Evolutionary conservation across 192 early-diverging fungal species (phyloP).

Genomic region (Chytriomyces sp.): DNA sequence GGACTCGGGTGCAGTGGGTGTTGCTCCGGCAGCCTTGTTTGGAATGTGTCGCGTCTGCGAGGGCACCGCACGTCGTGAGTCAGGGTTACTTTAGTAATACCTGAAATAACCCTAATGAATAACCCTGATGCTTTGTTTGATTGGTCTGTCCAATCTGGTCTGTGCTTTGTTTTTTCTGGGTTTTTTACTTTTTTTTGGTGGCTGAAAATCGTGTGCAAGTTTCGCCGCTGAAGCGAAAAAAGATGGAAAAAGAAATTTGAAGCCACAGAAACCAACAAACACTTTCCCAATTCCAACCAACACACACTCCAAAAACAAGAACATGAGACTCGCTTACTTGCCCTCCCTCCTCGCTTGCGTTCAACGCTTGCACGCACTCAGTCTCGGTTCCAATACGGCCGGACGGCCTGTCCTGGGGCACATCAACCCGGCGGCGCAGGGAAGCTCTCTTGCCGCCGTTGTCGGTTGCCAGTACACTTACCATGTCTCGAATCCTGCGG

Average conservation of each 20-base stretch:
- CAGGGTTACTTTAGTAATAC: no score
- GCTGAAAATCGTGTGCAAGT: not conserved
- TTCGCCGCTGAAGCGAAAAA: not conserved
- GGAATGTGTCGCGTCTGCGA: no score
- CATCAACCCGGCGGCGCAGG: not conserved
- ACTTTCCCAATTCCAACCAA: no score
- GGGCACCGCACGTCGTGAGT: no score
- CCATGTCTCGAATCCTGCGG: not conserved
- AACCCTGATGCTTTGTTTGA: no score
- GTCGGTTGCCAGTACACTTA: not conserved
- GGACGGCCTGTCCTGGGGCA: not conserved
- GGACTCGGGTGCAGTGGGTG: no score
- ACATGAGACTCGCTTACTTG: not conserved
- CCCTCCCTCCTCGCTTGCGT: not conserved
- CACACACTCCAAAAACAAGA: not conserved
- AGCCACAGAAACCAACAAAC: not conserved
- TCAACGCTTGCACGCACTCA: not conserved
- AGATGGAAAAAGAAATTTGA: not conserved
- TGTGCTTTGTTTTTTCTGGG: no score
- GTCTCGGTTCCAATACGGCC: not conserved
- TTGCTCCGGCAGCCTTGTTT: no score
- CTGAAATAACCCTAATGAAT: no score
- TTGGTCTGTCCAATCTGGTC: no score
- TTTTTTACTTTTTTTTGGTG: not conserved
- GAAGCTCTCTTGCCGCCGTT: conserved; percentile 8